A percentile compares a stretch with the other conserved stretches of the same genome.
These are phyloP conservation scores for Tetradesmus lagerheimii DNA, from an alignment of 139 green algal species.

Conservation along the genomic window DNA sequence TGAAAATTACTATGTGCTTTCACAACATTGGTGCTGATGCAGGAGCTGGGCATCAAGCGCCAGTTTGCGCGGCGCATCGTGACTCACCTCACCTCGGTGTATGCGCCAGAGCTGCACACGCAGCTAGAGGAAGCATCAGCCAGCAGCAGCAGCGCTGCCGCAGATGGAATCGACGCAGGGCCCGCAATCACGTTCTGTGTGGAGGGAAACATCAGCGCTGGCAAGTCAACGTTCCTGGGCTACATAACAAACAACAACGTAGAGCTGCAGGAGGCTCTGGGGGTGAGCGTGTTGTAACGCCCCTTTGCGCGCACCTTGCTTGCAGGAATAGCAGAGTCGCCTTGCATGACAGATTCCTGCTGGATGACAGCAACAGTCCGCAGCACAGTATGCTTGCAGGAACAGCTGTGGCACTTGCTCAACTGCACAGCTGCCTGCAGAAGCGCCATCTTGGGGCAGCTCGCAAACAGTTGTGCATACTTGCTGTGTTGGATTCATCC, in stretches of 20 bases:
- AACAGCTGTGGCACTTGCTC: neutral
- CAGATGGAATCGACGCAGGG: neutral
- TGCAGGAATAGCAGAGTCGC: neutral
- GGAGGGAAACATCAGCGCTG: constrained; percentile 97
- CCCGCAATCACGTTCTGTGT: constrained; percentile 89
- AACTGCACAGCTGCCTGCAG: neutral
- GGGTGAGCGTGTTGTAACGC: constrained; percentile 43
- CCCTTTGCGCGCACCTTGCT: neutral
- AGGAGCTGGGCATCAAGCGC: constrained; percentile 31
- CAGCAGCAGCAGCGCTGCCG: neutral
- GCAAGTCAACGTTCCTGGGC: constrained; percentile 95
- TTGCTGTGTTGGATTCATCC: no score
- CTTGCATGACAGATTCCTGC: neutral
- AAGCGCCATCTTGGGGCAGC: no score
- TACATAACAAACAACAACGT: constrained; percentile 42
- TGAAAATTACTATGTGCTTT: no score
- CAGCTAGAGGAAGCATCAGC: constrained; percentile 9
- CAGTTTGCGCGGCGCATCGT: constrained; percentile 30
- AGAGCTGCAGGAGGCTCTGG: constrained; percentile 37
- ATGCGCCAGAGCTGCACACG: constrained; percentile 16
- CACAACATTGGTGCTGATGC: neutral
- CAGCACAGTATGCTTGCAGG: neutral
- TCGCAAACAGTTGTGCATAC: no score
- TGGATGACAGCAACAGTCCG: neutral
- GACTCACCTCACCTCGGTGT: constrained; percentile 14